phyloP scores from a whole-genome alignment of 2,329 filamentous ascomycete species.

The Golovinomyces cichoracearum region DNA sequence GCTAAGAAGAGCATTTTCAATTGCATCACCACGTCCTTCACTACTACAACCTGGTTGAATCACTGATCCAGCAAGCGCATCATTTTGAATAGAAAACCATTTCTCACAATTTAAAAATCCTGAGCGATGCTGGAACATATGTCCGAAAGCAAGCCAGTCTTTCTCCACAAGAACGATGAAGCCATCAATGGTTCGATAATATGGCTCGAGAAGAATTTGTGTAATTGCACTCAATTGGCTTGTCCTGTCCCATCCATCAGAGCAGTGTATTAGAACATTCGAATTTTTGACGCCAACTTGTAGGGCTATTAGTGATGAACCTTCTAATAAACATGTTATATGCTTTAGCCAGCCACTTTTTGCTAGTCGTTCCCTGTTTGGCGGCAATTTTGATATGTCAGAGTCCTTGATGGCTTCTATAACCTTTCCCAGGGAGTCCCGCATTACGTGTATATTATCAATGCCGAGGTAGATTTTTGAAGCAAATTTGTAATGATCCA shows the following conservation, averaged over 20 bases:
- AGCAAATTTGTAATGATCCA: conserved; percentile 86
- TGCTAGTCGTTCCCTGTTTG: conserved; percentile 52
- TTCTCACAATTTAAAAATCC: conserved; percentile 74
- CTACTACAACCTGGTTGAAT: conserved; percentile 33
- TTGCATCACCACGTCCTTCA: conserved; percentile 33
- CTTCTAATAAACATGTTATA: conserved; percentile 59
- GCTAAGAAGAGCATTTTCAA: conserved; percentile 63
- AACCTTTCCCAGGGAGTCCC: conserved; percentile 65
- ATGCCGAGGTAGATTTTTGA: conserved; percentile 84
- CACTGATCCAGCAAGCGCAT: conserved; percentile 38
- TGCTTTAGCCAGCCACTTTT: conserved; percentile 84
- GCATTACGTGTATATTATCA: conserved; percentile 97
- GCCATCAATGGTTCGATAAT: conserved; percentile 77
- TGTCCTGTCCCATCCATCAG: conserved; percentile 93
- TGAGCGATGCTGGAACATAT: conserved; percentile 87
- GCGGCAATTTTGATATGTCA: conserved; percentile 58
- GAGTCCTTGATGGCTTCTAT: conserved; percentile 79
- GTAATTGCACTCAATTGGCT: conserved; percentile 78
- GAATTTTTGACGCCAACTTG: conserved; percentile 82
- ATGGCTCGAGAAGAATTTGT: conserved; percentile 84
- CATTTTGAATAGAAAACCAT: conserved; percentile 75
- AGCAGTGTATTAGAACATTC: conserved; percentile 90
- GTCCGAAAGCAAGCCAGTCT: conserved; percentile 91
- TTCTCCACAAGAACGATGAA: conserved; percentile 92
- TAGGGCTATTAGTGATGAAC: conserved; percentile 57